Evolutionary conservation across 176 grass and related monocot species (phyloP).

Genomic region (Musa itinerans): DNA sequence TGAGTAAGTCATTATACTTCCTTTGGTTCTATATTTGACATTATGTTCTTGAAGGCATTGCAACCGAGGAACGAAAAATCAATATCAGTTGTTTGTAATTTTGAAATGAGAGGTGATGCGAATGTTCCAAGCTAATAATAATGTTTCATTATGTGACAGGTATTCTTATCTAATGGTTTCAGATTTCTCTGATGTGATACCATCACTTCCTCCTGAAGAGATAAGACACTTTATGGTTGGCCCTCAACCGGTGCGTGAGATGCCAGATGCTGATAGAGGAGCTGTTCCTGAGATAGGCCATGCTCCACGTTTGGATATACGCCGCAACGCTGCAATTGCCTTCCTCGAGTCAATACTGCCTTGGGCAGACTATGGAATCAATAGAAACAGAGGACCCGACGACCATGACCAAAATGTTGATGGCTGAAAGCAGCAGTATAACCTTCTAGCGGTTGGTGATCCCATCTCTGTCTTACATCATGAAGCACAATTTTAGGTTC

Average conservation of each 20-base stretch:
- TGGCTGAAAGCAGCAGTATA: slow-evolving; percentile 15
- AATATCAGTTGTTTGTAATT: neutral
- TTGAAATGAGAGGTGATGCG: neutral
- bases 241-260: slow-evolving; percentile 55
- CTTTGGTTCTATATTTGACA: neutral
- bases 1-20: slow-evolving; percentile 56
- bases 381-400: slow-evolving; percentile 24
- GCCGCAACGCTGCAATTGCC: slow-evolving; percentile 60
- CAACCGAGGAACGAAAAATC: neutral
- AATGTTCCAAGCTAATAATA: neutral
- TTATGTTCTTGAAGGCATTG: no score
- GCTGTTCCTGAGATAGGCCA: slow-evolving; percentile 35
- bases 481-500: no score
- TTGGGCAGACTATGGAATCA: slow-evolving; percentile 66
- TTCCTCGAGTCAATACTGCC: slow-evolving; percentile 90
- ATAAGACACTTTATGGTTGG: slow-evolving; percentile 75
- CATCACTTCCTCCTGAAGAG: slow-evolving; percentile 83
- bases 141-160: slow-evolving; percentile 35
- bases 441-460: neutral
- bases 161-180: slow-evolving; percentile 94
- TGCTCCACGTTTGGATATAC: slow-evolving; percentile 56
- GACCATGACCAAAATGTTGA: slow-evolving; percentile 30
- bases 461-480: neutral
- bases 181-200: slow-evolving; percentile 83
- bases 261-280: slow-evolving; percentile 41